Conservation (phyloP, 2,329 filamentous ascomycete species). For the Piedraia hortae region DNA sequence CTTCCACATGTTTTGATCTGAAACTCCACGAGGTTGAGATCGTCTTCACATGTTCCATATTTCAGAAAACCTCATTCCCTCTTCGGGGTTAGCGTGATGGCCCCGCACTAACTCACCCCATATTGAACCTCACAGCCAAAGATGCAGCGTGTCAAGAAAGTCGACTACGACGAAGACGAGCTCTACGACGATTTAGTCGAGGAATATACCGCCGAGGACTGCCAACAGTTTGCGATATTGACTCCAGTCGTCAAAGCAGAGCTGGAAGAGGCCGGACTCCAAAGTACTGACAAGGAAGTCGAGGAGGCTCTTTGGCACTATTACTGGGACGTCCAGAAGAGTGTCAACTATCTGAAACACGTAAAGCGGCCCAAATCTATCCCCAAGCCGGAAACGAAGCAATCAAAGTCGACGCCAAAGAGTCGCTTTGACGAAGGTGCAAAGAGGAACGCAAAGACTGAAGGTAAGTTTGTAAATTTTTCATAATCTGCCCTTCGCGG, state of each 20-base stretch:
- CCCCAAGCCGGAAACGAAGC: constrained; percentile 10
- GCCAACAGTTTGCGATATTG: constrained; percentile 9
- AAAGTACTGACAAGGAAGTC: constrained; percentile 42
- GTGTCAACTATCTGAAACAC: constrained; percentile 47
- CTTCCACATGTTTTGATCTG: too few species aligned
- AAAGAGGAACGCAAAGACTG: constrained; percentile 14
- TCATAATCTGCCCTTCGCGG: constrained; percentile 1
- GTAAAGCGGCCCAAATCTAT: constrained; percentile 5
- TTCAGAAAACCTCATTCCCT: too few species aligned
- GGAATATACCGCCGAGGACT: constrained; percentile 15
- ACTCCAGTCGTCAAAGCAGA: constrained; percentile 12
- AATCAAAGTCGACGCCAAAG: constrained; percentile 13
- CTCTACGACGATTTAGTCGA: constrained; percentile 15
- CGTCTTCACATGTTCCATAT: too few species aligned
- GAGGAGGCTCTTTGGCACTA: constrained; percentile 87
- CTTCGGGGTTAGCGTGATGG: too few species aligned
- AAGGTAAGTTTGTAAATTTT: constrained; percentile 17
- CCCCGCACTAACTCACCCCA: too few species aligned
- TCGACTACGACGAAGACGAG: constrained; percentile 24
- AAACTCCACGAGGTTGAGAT: too few species aligned
- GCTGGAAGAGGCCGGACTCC: constrained; percentile 12
- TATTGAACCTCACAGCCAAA: too few species aligned
- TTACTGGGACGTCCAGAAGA: constrained; percentile 76
- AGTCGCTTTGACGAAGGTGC: constrained; percentile 22
- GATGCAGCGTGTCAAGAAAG: constrained; percentile 20